Conservation (phyloP, 495 filamentous ascomycete species). For the Aspergillus cavernicola region DNA sequence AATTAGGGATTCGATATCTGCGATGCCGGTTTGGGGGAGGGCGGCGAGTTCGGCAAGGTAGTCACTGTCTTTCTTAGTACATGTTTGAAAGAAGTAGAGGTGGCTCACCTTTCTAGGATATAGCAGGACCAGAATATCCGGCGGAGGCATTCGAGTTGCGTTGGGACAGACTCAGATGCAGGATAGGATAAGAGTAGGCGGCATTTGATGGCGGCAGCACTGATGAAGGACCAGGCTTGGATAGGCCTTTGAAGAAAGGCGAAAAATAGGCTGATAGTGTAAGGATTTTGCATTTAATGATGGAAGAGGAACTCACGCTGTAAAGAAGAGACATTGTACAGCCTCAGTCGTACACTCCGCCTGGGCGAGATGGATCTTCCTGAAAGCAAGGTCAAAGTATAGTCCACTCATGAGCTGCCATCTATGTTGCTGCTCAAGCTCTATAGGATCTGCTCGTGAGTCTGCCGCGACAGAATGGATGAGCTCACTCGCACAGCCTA, state of each 20-base stretch:
- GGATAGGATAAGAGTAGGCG: slow-evolving; percentile 8
- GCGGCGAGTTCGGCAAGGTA: slow-evolving; percentile 34
- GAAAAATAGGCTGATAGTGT: slow-evolving; percentile 8
- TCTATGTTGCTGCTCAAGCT: not conserved
- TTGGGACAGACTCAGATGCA: not conserved
- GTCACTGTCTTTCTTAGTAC: slow-evolving; percentile 9
- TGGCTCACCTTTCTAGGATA: slow-evolving; percentile 37
- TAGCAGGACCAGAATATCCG: slow-evolving; percentile 50
- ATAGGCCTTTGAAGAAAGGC: slow-evolving; percentile 7
- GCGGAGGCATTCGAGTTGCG: slow-evolving; percentile 38
- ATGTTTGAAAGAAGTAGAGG: not conserved
- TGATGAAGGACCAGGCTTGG: slow-evolving; percentile 11
- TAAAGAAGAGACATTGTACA: slow-evolving; percentile 8
- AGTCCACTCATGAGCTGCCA: slow-evolving; percentile 6
- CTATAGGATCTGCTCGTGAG: not conserved
- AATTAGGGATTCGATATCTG: slow-evolving; percentile 41
- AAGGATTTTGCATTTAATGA: too few species aligned
- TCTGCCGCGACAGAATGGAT: not conserved
- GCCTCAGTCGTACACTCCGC: slow-evolving; percentile 4
- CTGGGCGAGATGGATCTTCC: slow-evolving; percentile 6
- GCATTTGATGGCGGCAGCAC: slow-evolving; percentile 9
- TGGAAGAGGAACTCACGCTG: not conserved
- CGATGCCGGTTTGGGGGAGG: slow-evolving; percentile 41
- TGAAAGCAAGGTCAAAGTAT: slow-evolving; percentile 6
- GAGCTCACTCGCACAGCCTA: slow-evolving; percentile 4